Conservation (phyloP, 2,329 filamentous ascomycete genomes). For the Colletotrichum eremochloae region DNA sequence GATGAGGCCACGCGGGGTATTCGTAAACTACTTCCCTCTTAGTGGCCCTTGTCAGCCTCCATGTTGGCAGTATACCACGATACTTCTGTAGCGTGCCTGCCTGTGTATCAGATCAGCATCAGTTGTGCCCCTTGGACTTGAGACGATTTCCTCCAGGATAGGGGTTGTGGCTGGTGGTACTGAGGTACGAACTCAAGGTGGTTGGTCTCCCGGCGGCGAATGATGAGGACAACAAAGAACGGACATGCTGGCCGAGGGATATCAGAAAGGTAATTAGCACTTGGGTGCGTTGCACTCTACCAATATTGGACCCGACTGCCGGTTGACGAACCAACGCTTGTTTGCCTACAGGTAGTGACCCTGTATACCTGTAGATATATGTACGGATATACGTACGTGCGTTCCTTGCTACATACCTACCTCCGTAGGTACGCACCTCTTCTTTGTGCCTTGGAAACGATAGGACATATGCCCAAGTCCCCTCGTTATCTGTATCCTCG, state of each 20-base stretch:
- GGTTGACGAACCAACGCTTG: neutral
- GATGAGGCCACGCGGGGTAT: neutral
- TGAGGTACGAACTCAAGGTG: neutral
- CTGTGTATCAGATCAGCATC: slow-evolving; percentile 32
- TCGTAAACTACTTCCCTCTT: neutral
- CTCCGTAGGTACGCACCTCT: no score
- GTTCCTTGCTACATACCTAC: neutral
- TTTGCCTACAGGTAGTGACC: neutral
- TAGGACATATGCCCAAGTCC: no score
- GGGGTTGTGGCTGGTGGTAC: neutral
- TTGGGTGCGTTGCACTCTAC: no score
- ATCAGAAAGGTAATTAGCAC: neutral
- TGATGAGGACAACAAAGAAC: slow-evolving; percentile 20
- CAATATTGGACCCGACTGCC: neutral
- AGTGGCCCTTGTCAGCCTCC: neutral
- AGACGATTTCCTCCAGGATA: slow-evolving; percentile 20
- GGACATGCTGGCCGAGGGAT: neutral
- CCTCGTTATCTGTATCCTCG: neutral
- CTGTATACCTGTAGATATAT: neutral
- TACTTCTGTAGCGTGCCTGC: slow-evolving; percentile 1
- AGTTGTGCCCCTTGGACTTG: slow-evolving; percentile 28
- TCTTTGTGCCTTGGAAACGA: neutral
- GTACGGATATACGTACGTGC: neutral
- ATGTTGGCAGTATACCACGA: neutral
- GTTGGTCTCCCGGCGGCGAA: slow-evolving; percentile 16